Base-by-base conservation (phyloP, 116 monocot species). In the Trichopus zeylanicus region DNA sequence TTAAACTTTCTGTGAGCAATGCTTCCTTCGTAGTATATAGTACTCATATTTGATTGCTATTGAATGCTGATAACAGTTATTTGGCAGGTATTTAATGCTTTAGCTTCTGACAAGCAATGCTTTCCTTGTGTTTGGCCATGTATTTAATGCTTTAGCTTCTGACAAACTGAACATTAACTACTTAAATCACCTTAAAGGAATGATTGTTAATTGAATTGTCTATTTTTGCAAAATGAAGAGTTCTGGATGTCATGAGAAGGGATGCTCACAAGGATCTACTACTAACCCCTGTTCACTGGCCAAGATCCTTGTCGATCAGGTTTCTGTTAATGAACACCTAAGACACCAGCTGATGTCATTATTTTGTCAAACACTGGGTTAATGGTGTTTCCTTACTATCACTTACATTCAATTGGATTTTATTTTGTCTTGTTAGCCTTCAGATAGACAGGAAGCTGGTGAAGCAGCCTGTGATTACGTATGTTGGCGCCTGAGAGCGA, bases 381-480 rank as follows among this genome's bases (percentile, higher is more conserved):
- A n/a, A 16, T 6, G 16, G 7, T 16, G 10, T 7, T 57, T 56
- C 31, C 32, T 23, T 57, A 19, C 32, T 31, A 31, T 54, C 61
- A 71, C 55, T 58, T 27, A 31, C n/a, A 69, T 53, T 69, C 16
- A 29, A 27, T 64, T 32, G 59, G 26, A 72, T 69, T 24, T 46
- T 62, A 54, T 79, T 71, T 52, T 46, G 56, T 63, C 63, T 70
- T 78, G 81, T 39, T 81, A 76, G 87, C 76, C 59, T 80, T 73
- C 89, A 93, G 93, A 89, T 93, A 59, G 93, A 93, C 63, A 66
- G 93, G 59, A 93, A 89, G 70, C 71, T 93, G 58, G 89, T 93
- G 18, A 93, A 93, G 61, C 93, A 93, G 64, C 89, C 93, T 53
- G 93, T 93, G 32, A 93, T 93, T 37, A 93, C 93, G 26, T 93